Evolutionary conservation across 345 rosid species (phyloP).

Genomic region (Melaleuca alternifolia): DNA sequence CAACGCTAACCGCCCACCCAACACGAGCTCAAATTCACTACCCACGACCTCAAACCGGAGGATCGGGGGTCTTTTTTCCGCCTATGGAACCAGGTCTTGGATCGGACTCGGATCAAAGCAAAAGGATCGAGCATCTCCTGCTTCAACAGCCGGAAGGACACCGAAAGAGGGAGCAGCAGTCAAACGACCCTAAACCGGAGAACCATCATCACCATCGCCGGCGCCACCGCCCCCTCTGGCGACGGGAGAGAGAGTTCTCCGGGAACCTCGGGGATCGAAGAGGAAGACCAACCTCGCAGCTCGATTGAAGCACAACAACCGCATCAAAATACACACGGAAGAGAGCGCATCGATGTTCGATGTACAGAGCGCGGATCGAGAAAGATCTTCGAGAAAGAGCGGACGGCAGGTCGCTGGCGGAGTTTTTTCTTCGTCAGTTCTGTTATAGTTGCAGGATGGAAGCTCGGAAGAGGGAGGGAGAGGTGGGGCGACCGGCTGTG

Average conservation of each 20-base stretch:
- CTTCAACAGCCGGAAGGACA: not conserved
- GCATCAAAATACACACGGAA: not conserved
- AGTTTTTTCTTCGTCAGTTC: not conserved
- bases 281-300: no score
- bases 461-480: not conserved
- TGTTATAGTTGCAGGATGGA: not conserved
- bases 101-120: slow-evolving; percentile 1
- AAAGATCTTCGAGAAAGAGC: no score
- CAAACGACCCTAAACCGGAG: not conserved
- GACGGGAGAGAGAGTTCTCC: not conserved
- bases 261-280: not conserved
- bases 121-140: slow-evolving; percentile 14
- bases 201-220: not conserved
- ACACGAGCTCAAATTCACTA: not conserved
- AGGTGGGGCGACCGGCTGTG: slow-evolving; percentile 2
- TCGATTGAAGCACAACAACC: not conserved
- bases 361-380: no score
- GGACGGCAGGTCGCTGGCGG: no score
- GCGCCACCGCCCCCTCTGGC: not conserved
- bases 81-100: slow-evolving; percentile 18
- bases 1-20: not conserved
- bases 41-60: not conserved
- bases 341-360: not conserved
- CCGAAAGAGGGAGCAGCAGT: not conserved
- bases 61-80: slow-evolving; percentile 4